Evolutionary conservation across 305 asterid species (phyloP), one percentile per base, ranked within the genome.

Genomic region (Solanum chacoense): DNA sequence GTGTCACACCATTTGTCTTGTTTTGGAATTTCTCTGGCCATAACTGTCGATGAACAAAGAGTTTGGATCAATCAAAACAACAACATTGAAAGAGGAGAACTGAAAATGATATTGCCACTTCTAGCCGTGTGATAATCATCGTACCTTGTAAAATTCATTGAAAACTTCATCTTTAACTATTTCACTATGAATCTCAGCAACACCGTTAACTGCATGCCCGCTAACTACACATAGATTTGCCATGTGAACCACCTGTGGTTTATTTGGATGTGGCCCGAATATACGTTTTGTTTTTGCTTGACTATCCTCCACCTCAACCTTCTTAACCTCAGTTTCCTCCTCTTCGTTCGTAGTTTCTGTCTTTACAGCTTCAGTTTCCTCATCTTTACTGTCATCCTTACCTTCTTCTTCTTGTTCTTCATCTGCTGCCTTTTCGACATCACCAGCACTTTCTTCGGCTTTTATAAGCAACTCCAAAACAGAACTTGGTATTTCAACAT

Each of bases 11-110:
- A 36, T 94, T 94, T 16, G 96, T 94, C 79, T 94, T 93, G 59
- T 94, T 94, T 90, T 94, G 96, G 87, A 94, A 93, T 83, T 94
- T 94, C 89, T 94, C 92, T 20, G 95, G 95, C 95, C 96, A 94
- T 75, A 94, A 88, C 96, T 94, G 89, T 87, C 87, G 73, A 79
- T 40, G 81, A 50, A 55, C 22, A 31, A 84, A 20, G 22, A 55
- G 32, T 55, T 55, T 55, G 13, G 32, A 55, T 84, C 42, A 55
- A 9, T 84, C 74, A 32, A 84, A 84, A 84, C 31, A 31, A 13
- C 74, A 55, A 13, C 74, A 55, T 31, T 55, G 74, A 9, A 59
- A 31, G 29, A 29, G 42, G n/a, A 84, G 8, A 84, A 31, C 45
- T 29, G 87, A 84, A 84, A 55, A 84, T 6, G 87, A 84, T 31